Base-by-base conservation (phyloP, 768 basidiomycete species). In the Lanmaoa rubissima region DNA sequence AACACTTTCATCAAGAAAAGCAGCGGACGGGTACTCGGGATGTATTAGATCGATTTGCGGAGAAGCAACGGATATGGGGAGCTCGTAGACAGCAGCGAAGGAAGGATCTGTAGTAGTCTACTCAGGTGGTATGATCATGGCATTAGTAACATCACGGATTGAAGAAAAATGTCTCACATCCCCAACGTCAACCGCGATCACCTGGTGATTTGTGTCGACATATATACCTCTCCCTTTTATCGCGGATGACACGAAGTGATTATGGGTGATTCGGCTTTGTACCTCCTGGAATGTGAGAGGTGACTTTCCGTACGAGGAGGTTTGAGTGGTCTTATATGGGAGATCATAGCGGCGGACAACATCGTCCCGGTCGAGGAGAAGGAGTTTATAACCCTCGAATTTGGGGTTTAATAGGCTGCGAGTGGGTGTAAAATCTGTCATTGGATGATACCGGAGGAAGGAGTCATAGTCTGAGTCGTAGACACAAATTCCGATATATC, bases 381-480 rank as follows among this genome's bases (percentile, higher is more conserved):
- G 79, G 28, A 94, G 78, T 61, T 82, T 90, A 69, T 94, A 94
- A 2, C 88, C 89, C 61, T 94, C 92, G 55, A 94, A 94, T 61
- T 87, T 88, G 2, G 90, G 84, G 62, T 94, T 93, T 26, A 90
- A 71, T 16, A 93, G 78, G 32, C 77, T 65, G 41, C 81, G 81
- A 7, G 79, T 73, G 11, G 78, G 70, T n/a, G 63, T 65, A 62
- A 85, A 84, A 51, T 61, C 64, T 42, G 74, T 39, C 74, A 75
- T 76, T 34, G 51, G 41, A 35, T 26, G 59, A 34, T 36, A 11
- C 28, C 19, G 35, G 24, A 41, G 16, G 42, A 35, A 58, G 24
- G n/a, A 5, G 48, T 19, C 59, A 61, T 54, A 24, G 41, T 19
- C 36, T 14, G 19, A 51, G 24, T 34, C 45, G 13, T n/a, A 19